Base-by-base conservation (phyloP, 129 eudicot species). In the Logfia minima region DNA sequence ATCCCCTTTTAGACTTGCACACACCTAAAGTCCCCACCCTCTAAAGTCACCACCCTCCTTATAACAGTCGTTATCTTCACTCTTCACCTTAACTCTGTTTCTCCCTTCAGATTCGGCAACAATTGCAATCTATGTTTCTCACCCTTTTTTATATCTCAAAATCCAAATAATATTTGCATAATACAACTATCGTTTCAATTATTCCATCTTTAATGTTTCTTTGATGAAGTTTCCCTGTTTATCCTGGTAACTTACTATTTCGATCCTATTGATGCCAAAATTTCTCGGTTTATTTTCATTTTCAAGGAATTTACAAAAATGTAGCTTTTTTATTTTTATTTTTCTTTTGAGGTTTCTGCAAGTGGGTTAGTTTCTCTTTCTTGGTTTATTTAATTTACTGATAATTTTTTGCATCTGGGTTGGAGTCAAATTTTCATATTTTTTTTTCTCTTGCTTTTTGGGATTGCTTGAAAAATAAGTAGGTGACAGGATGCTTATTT, bases 211-310 rank as follows among this genome's bases (percentile, higher is more conserved):
- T 13, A 58, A 72, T 82, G 85, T 51, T 77, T 68, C 75, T 84
- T 88, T 83, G 35, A 83, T 90, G 98, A 90, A 88, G 87, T 88
- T 90, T 75, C 89, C 86, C 61, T 68, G 86, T 77, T 68, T 5
- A 71, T 72, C 81, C 80, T 60, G 77, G 90, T 85, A 83, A 6
- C 85, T 71, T 43, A 0, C 60, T 52, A 14, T 10, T 51, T 4
- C 23, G 2, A 28, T n/a, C 23, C n/a, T 67, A 67, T 21, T 67
- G 26, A 67, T 67, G 34, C 52, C 41, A 21, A 28, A 26, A 14
- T 19, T 32, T 17, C 2, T 59, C 4, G 21, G 68, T 62, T 75
- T 63, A 19, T 2, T 64, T n/a, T 48, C 55, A 19, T 5, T 65
- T 65, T n/a, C 13, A 9, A 24, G n/a, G 35, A 62, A 62, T 24